Conservation (phyloP, 2,329 filamentous ascomycete species). For the Penicillium nordicum region DNA sequence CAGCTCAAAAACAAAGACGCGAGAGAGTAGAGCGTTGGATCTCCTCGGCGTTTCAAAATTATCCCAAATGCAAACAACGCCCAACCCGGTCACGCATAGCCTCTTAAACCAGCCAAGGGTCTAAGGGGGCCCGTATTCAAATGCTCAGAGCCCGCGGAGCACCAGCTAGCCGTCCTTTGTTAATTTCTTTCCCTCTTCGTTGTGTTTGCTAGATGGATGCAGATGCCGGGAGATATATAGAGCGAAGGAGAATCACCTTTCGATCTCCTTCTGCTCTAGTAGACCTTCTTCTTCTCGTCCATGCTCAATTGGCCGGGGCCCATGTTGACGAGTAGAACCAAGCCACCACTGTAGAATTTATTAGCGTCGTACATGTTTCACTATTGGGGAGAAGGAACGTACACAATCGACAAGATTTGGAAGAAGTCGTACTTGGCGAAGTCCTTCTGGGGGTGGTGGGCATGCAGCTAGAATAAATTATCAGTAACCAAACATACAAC, state of each 20-base stretch:
- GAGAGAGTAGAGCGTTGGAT: background rate
- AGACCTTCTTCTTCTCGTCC: conserved; percentile 99
- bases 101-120: background rate
- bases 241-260: conserved; percentile 7
- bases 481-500: conserved; percentile 14
- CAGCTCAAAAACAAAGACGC: conserved; percentile 3
- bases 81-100: background rate
- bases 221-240: conserved; percentile 12
- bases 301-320: conserved; percentile 96
- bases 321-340: conserved; percentile 96
- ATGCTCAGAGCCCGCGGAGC: conserved; percentile 8
- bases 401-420: conserved; percentile 97
- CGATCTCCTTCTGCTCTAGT: conserved; percentile 52
- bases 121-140: background rate
- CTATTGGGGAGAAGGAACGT: conserved; percentile 38
- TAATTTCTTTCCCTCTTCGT: conserved; percentile 30
- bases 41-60: background rate
- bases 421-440: conserved; percentile 99
- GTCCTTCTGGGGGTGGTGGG: conserved; percentile 98
- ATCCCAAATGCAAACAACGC: conserved; percentile 9
- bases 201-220: conserved; percentile 25
- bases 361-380: background rate
- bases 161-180: background rate
- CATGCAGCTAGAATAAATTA: conserved; percentile 66
- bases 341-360: conserved; percentile 62